Conservation (phyloP, 1,284 basidiomycete genomes). For the Farysia itapuensis region DNA sequence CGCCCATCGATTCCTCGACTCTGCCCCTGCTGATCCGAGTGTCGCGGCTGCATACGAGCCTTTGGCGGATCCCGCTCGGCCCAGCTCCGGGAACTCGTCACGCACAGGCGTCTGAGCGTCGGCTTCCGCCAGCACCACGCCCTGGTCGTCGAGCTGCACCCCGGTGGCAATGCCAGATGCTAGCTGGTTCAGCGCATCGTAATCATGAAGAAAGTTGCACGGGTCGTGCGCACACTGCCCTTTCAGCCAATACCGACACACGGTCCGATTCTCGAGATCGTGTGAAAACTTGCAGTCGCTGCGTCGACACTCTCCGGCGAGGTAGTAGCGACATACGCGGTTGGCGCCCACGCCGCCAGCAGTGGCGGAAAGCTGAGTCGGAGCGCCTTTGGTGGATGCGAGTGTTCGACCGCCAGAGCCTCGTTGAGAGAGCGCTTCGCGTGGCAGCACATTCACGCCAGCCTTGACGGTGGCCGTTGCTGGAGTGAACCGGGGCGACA, state of each 20-base stretch:
- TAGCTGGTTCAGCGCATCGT: slow-evolving; percentile 69
- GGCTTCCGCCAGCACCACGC: slow-evolving; percentile 50
- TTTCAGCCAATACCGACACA: slow-evolving; percentile 96
- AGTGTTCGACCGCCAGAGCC: slow-evolving; percentile 10
- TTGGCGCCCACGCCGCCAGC: slow-evolving; percentile 6
- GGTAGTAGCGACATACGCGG: slow-evolving; percentile 87
- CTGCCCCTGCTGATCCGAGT: slow-evolving; percentile 10
- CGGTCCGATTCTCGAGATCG: slow-evolving; percentile 64
- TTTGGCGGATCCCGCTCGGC: slow-evolving; percentile 39
- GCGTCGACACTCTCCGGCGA: slow-evolving; percentile 90
- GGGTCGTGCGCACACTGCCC: slow-evolving; percentile 68
- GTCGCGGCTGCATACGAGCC: slow-evolving; percentile 27
- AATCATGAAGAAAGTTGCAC: slow-evolving; percentile 57
- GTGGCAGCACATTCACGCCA: slow-evolving; percentile 41
- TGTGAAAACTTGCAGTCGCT: slow-evolving; percentile 87
- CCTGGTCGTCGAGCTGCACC: slow-evolving; percentile 57
- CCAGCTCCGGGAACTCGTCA: slow-evolving; percentile 79
- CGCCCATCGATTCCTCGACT: slow-evolving; percentile 48
- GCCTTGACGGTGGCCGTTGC: slow-evolving; percentile 33
- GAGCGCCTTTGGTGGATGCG: neutral
- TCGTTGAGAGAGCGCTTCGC: slow-evolving; percentile 31
- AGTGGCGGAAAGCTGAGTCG: slow-evolving; percentile 2
- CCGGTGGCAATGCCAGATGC: slow-evolving; percentile 60
- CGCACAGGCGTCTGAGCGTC: neutral
- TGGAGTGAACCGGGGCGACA: slow-evolving; percentile 8